phyloP scores from a whole-genome alignment of 1,139 yeast species.

The Candida labiduridarum region DNA sequence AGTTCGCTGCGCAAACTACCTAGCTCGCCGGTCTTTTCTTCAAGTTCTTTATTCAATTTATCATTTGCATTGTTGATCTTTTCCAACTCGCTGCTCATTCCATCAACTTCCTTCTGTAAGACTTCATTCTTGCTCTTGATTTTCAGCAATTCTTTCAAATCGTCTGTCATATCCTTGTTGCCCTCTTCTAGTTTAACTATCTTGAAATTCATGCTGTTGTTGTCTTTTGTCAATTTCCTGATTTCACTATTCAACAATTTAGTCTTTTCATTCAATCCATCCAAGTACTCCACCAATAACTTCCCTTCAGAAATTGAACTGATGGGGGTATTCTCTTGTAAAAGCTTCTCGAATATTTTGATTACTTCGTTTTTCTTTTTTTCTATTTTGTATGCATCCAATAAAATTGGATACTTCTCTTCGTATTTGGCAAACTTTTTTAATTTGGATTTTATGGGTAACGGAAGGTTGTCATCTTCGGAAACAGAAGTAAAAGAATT shows the following conservation, averaged over 20 bases:
- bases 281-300: conserved; percentile 67
- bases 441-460: conserved; percentile 60
- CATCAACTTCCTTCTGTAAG: conserved; percentile 11
- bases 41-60: conserved; percentile 17
- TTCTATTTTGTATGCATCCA: conserved; percentile 83
- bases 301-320: conserved; percentile 73
- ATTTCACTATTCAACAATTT: conserved; percentile 58
- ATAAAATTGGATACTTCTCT: conserved; percentile 78
- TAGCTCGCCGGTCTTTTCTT: conserved; percentile 18
- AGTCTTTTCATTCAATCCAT: conserved; percentile 64
- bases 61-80: conserved; percentile 15
- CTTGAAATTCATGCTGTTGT: conserved; percentile 26
- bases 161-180: conserved; percentile 21
- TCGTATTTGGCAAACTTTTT: conserved; percentile 85
- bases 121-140: conserved; percentile 17
- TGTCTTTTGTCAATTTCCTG: conserved; percentile 26
- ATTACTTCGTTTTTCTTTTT: conserved; percentile 68
- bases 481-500: neutral
- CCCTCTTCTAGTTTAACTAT: conserved; percentile 19
- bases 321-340: conserved; percentile 82
- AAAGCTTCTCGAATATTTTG: conserved; percentile 65
- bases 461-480: conserved; percentile 44
- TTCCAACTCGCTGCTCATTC: conserved; percentile 5
- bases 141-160: conserved; percentile 11
- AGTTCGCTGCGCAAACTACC: conserved; percentile 17